Percentiles rank a stretch among this genome's conserved stretches.
These are phyloP conservation scores for Salix suchowensis DNA, from an alignment of 345 rosid genomes.

Conservation along the genomic window DNA sequence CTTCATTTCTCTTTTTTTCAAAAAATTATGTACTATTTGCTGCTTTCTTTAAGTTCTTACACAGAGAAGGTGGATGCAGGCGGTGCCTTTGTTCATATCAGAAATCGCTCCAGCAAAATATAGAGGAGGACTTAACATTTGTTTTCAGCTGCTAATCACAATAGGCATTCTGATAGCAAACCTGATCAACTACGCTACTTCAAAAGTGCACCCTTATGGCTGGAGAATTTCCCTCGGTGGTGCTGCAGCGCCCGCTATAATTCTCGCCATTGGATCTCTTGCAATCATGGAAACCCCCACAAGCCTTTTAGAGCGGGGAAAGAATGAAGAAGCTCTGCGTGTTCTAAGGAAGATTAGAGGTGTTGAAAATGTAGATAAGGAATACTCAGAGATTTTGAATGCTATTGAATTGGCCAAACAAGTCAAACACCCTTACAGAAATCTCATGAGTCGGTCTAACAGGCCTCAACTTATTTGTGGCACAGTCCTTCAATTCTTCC, in stretches of 20 bases:
- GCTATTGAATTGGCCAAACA: constrained; percentile 42
- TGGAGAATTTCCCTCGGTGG: constrained; percentile 68
- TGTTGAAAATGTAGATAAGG: constrained; percentile 35
- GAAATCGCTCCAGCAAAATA: constrained; percentile 62
- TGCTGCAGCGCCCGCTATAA: constrained; percentile 52
- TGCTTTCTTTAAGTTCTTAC: background rate
- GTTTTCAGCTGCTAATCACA: constrained; percentile 70
- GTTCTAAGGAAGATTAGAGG: constrained; percentile 54
- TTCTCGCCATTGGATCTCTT: constrained; percentile 52
- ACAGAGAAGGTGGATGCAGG: constrained; percentile 29
- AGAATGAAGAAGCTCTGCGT: constrained; percentile 24
- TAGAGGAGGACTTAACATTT: constrained; percentile 64
- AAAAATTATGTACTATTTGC: background rate
- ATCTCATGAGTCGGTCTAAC: constrained; percentile 30
- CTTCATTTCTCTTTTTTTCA: background rate
- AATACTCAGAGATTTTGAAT: constrained; percentile 36
- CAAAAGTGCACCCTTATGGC: constrained; percentile 34
- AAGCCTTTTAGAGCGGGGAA: constrained; percentile 55
- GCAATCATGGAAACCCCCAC: constrained; percentile 60
- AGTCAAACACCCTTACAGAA: constrained; percentile 41
- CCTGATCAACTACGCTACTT: constrained; percentile 36
- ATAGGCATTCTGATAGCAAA: constrained; percentile 59
- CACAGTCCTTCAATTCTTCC: constrained; percentile 49
- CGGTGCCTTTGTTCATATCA: constrained; percentile 74
- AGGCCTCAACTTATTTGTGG: constrained; percentile 49